Evolutionary conservation across 495 filamentous ascomycete species (phyloP), one percentile per base, ranked within the genome.

Genomic region (Podospora fimiseda): DNA sequence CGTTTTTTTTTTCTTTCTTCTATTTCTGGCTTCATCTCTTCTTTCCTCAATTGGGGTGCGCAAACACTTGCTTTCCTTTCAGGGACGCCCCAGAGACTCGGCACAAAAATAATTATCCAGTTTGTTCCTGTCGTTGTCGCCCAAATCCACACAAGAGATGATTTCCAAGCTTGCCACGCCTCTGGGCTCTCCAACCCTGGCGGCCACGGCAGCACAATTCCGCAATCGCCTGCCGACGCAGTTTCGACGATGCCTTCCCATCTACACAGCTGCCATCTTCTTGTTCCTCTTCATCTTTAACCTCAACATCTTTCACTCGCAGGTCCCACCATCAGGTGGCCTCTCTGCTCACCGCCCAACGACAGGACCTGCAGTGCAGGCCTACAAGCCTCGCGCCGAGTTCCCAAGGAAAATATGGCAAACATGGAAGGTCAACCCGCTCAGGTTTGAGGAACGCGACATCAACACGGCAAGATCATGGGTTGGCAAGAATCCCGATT

Each of bases 341-440:
- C n/a, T n/a, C n/a, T 43, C 50, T n/a, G 21, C 24, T 43, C 42
- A 19, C 38, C 38, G 21, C 13, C 46, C 19, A 7, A 6, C 43
- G 24, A 33, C 44, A 21, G 23, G 27, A 11, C 21, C 49, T 9
- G 24, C 14, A 20, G 36, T 37, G n/a, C 37, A 30, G 16, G 27
- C 27, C 16, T 54, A 53, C 36, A 50, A 53, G 33, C 48, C 41
- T n/a, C 65, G 61, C 43, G 33, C 15, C 49, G 63, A 56, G 18
- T 70, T 70, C 37, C 67, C 67, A 41, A 55, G 50, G 18, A 70
- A 70, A 60, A 82, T 86, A 53, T 86, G 83, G 83, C 83, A 86
- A 63, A 79, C 80, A 9, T 86, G 83, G 83, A 84, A 84, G 61
- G 74, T 80, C 24, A 73, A 78, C 58, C 74, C 81, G 5, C 67